phyloP scores from a whole-genome alignment of 2,329 filamentous ascomycete species.

The Tolypocladium tundrense region DNA sequence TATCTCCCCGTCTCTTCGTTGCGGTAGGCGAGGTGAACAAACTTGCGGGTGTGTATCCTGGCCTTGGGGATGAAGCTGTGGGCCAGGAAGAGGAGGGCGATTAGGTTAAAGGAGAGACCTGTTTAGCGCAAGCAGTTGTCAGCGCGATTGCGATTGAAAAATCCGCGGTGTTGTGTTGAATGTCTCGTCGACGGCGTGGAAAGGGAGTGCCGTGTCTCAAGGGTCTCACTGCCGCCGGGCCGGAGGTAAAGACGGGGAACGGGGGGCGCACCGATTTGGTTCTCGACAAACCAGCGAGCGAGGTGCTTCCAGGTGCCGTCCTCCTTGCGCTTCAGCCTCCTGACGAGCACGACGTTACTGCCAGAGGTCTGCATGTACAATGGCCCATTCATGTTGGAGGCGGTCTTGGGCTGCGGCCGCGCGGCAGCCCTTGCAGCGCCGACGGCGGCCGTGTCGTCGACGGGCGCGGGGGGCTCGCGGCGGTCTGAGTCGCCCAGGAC shows the following conservation, averaged over 20 bases:
- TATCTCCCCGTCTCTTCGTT: conserved; percentile 61
- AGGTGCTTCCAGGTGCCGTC: conserved; percentile 51
- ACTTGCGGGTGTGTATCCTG: conserved; percentile 70
- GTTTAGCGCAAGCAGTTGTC: conserved; percentile 3
- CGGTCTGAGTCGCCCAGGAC: conserved; percentile 1
- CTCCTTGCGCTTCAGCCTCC: conserved; percentile 50
- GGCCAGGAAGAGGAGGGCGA: conserved; percentile 72
- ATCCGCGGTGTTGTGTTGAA: background rate
- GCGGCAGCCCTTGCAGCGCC: conserved; percentile 10
- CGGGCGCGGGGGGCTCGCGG: background rate
- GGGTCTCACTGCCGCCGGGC: background rate
- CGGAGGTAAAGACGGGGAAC: conserved; percentile 2
- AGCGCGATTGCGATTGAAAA: background rate
- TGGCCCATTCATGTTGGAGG: conserved; percentile 41
- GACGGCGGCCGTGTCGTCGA: conserved; percentile 10
- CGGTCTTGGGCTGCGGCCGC: conserved; percentile 18
- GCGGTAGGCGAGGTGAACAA: conserved; percentile 80
- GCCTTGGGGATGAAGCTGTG: conserved; percentile 76
- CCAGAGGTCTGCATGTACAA: conserved; percentile 44
- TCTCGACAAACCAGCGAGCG: conserved; percentile 61
- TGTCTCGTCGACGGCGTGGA: background rate
- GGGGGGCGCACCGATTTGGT: conserved; percentile 61
- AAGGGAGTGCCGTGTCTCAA: background rate
- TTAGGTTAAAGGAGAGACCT: conserved; percentile 76
- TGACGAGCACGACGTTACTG: conserved; percentile 42